Evolutionary conservation across 441 rosid species (phyloP).

Genomic region (Isatis lusitanica): DNA sequence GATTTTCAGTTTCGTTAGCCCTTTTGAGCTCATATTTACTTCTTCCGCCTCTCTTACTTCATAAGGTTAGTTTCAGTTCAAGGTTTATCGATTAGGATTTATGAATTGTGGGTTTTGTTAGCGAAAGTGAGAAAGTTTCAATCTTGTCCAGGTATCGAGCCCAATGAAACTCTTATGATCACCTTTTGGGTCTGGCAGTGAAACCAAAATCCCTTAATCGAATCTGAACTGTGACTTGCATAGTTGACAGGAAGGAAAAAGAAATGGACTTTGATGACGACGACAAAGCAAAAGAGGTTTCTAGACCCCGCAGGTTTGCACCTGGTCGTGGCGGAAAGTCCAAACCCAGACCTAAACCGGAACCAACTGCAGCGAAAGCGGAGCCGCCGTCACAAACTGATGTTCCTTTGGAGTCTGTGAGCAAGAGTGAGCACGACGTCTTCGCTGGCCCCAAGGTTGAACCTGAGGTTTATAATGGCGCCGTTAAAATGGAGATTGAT

Average conservation of each 20-base stretch:
- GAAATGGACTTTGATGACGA: slow-evolving; percentile 71
- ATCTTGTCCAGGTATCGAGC: background rate
- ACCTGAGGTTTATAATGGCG: slow-evolving; percentile 35
- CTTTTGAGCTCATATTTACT: background rate
- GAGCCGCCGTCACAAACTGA: slow-evolving; percentile 30
- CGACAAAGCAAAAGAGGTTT: slow-evolving; percentile 41
- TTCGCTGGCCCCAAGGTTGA: slow-evolving; percentile 37
- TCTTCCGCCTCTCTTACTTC: background rate
- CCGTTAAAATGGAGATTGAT: slow-evolving; percentile 61
- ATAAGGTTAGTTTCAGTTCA: background rate
- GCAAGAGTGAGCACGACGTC: slow-evolving; percentile 35
- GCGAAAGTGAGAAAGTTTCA: background rate
- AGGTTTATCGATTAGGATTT: background rate
- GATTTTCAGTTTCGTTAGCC: background rate
- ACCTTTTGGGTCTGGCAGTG: background rate
- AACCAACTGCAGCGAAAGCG: slow-evolving; percentile 16
- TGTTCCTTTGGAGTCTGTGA: slow-evolving; percentile 14
- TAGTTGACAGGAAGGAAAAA: slow-evolving; percentile 12
- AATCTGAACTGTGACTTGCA: background rate
- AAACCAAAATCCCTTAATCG: background rate
- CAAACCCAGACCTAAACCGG: slow-evolving; percentile 39
- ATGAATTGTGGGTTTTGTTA: background rate
- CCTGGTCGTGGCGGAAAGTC: slow-evolving; percentile 41
- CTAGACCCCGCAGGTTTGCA: slow-evolving; percentile 59
- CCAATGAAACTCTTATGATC: background rate